Evolutionary conservation across 2,329 filamentous ascomycete species (phyloP).

Genomic region (Fusarium brachygibbosum): DNA sequence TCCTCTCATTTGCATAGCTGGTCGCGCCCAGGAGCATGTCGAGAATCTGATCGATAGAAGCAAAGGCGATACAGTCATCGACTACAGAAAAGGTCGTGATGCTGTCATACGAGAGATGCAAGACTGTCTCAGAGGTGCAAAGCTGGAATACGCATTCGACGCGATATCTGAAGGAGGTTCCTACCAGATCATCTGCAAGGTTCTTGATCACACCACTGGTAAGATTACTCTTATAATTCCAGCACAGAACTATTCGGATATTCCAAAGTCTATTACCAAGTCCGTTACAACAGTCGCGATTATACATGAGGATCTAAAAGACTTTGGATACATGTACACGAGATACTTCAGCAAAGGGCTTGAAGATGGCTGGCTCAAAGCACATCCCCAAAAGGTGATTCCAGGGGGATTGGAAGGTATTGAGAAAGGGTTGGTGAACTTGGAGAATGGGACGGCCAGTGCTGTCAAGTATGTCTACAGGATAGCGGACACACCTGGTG

Average conservation of each 20-base stretch:
- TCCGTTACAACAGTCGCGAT: constrained; percentile 30
- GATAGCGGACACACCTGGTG: constrained; percentile 24
- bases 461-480: constrained; percentile 31
- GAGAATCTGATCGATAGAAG: constrained; percentile 18
- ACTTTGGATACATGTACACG: constrained; percentile 4
- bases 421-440: neutral
- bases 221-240: constrained; percentile 34
- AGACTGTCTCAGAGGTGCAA: neutral
- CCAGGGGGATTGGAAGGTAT: constrained; percentile 22
- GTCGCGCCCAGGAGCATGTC: constrained; percentile 24
- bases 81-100: constrained; percentile 16
- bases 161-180: constrained; percentile 33
- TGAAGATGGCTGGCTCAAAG: constrained; percentile 23
- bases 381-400: constrained; percentile 28
- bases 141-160: constrained; percentile 23
- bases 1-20: constrained; percentile 35
- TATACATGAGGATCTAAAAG: constrained; percentile 23
- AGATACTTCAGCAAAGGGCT: constrained; percentile 18
- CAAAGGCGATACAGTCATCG: constrained; percentile 32
- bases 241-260: constrained; percentile 28
- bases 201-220: constrained; percentile 1
- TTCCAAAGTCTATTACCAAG: constrained; percentile 30
- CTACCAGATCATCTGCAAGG: constrained; percentile 34
- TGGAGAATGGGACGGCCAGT: constrained; percentile 22
- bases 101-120: constrained; percentile 7